phyloP scores from a whole-genome alignment of 1,284 basidiomycete genomes.

The Coniferiporia weirii region DNA sequence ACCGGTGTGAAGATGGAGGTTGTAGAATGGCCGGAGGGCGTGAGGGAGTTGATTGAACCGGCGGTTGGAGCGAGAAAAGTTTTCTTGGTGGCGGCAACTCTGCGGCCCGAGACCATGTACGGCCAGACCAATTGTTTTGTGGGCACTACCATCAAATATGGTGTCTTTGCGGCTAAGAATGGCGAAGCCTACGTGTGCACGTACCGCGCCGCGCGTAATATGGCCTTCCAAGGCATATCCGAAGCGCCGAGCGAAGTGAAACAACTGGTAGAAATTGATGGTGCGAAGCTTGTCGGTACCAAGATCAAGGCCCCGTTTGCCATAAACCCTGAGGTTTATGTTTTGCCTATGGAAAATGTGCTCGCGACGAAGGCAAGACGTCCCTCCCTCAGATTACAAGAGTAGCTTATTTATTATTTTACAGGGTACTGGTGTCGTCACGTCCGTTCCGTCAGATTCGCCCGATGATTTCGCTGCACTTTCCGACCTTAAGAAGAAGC shows the following conservation, averaged over 20 bases:
- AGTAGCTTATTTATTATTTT: background rate
- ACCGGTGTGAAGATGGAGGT: constrained; percentile 96
- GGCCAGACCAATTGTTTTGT: constrained; percentile 99
- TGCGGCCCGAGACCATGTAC: constrained; percentile 98
- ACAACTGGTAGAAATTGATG: constrained; percentile 74
- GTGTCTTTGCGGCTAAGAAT: constrained; percentile 84
- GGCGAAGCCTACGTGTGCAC: constrained; percentile 89
- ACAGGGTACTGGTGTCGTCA: constrained; percentile 96
- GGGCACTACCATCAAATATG: constrained; percentile 88
- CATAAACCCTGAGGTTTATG: constrained; percentile 83
- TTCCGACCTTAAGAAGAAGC: constrained; percentile 93
- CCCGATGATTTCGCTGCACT: constrained; percentile 95
- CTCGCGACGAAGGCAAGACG: constrained; percentile 77
- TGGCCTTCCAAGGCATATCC: constrained; percentile 92
- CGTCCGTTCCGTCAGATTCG: constrained; percentile 97
- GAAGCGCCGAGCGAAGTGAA: constrained; percentile 65
- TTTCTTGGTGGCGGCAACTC: constrained; percentile 90
- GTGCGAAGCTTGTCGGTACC: constrained; percentile 81
- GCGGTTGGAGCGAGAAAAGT: constrained; percentile 78
- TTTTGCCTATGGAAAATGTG: constrained; percentile 97
- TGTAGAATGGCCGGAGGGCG: constrained; percentile 66
- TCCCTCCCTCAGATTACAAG: background rate
- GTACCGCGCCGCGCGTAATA: constrained; percentile 88
- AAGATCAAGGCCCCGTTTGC: constrained; percentile 88
- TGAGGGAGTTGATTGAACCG: constrained; percentile 57